Conservation (phyloP, 305 asterid species). For the Caryopteris hybrid region DNA sequence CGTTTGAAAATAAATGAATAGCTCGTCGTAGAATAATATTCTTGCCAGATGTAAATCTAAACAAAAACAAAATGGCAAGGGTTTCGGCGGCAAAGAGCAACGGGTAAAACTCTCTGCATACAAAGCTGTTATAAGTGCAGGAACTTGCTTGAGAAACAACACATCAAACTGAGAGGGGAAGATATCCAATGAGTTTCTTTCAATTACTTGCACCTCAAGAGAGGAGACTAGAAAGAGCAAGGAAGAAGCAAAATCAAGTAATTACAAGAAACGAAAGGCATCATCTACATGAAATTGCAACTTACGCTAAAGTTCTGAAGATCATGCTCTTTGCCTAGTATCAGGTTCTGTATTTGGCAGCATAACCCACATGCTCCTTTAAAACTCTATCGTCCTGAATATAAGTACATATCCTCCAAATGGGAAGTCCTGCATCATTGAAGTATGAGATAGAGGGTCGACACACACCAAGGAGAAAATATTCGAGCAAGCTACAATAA, state of each 20-base stretch:
- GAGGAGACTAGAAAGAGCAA: too few species aligned
- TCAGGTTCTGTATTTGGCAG: background rate
- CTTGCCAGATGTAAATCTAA: too few species aligned
- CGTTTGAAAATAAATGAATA: too few species aligned
- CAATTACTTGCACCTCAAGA: background rate
- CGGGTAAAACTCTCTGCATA: too few species aligned
- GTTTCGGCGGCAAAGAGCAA: too few species aligned
- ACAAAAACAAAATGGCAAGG: too few species aligned
- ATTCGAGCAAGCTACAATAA: background rate
- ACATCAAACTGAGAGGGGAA: background rate
- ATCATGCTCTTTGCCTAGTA: background rate
- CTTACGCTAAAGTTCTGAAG: background rate
- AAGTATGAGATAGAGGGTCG: background rate
- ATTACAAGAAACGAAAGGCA: slow-evolving; percentile 22
- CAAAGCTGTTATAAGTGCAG: too few species aligned
- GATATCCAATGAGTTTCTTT: background rate
- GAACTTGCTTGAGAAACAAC: background rate
- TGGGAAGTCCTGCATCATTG: slow-evolving; percentile 13
- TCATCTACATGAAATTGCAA: background rate
- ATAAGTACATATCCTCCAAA: background rate
- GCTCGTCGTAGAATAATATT: too few species aligned
- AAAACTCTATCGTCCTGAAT: background rate
- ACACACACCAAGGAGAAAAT: background rate
- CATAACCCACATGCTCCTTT: background rate
- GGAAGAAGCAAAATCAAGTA: slow-evolving; percentile 15